A percentile compares a stretch with the other conserved stretches of the same genome.
phyloP scores from a whole-genome alignment of 805 yeast genomes.

The Myxozyma lipomycoides region DNA sequence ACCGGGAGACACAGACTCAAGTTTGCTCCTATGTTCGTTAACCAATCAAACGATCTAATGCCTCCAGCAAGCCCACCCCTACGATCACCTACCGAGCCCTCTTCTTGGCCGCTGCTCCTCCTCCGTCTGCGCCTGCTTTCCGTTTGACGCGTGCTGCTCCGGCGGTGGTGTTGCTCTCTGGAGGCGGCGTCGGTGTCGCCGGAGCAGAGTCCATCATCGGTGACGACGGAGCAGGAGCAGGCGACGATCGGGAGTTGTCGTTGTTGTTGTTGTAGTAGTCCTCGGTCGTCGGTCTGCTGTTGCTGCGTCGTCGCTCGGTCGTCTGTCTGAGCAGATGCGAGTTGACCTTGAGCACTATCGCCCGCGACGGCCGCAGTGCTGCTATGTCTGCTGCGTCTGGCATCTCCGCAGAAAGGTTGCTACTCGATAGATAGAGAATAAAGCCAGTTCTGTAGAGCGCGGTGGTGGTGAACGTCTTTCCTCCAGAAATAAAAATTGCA shows the following conservation, averaged over 20 bases:
- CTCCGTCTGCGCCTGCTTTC: not conserved
- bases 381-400: not conserved
- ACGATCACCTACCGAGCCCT: no score
- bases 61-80: no score
- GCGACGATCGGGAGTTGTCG: constrained; percentile 4
- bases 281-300: no score
- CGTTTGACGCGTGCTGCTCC: not conserved
- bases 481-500: no score
- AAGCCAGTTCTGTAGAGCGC: no score
- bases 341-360: constrained; percentile 20
- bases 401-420: not conserved
- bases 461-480: no score
- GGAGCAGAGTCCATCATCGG: constrained; percentile 6
- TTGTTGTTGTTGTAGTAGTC: constrained; percentile 15
- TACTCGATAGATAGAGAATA: no score
- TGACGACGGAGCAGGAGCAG: constrained; percentile 7
- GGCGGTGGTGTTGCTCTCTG: constrained; percentile 4
- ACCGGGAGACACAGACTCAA: not conserved
- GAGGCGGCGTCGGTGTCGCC: constrained; percentile 17
- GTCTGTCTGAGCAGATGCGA: constrained; percentile 12
- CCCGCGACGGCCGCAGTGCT: constrained; percentile 1
- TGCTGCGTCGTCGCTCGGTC: not conserved
- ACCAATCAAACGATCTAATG: no score
- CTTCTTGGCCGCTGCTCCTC: no score
- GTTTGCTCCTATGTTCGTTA: not conserved